Conservation (phyloP, 179 eudicot species). For the Spinacia oleracea region DNA sequence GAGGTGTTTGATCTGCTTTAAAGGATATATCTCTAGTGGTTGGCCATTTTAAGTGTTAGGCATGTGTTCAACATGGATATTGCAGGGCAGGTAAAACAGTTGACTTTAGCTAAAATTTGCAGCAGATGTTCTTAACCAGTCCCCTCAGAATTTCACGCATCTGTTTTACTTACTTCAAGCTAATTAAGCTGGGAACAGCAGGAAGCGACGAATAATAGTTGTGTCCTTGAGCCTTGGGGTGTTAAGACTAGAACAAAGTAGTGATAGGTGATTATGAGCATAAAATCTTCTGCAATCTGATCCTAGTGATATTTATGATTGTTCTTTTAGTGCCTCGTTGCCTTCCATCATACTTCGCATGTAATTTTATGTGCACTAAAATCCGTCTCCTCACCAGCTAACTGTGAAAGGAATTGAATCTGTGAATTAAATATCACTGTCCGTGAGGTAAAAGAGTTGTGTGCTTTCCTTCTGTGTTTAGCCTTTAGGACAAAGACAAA, state of each 20-base stretch:
- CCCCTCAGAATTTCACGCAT: neutral
- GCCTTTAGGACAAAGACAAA: neutral
- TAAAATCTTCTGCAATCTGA: neutral
- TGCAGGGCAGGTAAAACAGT: neutral
- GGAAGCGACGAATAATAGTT: neutral
- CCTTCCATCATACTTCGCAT: neutral
- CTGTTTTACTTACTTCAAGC: neutral
- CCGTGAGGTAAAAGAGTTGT: neutral
- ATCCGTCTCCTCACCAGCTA: neutral
- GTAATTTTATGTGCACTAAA: neutral
- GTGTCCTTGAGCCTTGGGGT: neutral
- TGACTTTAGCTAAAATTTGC: neutral
- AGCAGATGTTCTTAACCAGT: neutral
- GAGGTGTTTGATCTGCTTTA: neutral
- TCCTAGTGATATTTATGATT: neutral
- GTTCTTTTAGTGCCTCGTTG: neutral
- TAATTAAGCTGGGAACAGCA: slow-evolving; percentile 2
- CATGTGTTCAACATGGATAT: neutral
- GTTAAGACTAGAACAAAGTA: neutral
- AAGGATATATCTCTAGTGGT: neutral
- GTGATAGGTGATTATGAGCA: neutral
- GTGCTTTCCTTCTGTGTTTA: neutral
- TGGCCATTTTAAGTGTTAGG: neutral
- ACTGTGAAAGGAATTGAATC: neutral
- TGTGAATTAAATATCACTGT: neutral